phyloP scores from a whole-genome alignment of 371 early-diverging fungal genomes.

The Rhizoclosmatium hyalinum region DNA sequence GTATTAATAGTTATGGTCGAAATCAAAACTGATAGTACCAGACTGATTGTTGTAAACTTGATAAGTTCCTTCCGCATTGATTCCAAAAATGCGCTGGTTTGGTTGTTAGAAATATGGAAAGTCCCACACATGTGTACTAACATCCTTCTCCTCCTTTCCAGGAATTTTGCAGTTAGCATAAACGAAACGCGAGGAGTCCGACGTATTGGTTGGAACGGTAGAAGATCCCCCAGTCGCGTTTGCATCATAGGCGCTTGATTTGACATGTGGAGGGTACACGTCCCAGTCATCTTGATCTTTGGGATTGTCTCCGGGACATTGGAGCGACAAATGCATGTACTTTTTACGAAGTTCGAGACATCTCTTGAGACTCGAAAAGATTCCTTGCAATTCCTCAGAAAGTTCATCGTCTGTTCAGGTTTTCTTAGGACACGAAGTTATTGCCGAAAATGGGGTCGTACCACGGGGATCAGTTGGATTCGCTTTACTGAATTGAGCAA shows the following conservation, averaged over 20 bases:
- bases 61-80: slow-evolving; percentile 72
- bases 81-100: slow-evolving; percentile 18
- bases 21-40: slow-evolving; percentile 1
- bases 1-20: not conserved
- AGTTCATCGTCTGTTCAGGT: slow-evolving; percentile 47
- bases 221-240: slow-evolving; percentile 44
- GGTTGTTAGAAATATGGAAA: not conserved
- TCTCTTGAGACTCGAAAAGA: slow-evolving; percentile 61
- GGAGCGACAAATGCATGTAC: slow-evolving; percentile 83
- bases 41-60: slow-evolving; percentile 50
- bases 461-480: slow-evolving; percentile 31
- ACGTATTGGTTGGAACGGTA: slow-evolving; percentile 57
- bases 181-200: slow-evolving; percentile 51
- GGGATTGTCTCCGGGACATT: slow-evolving; percentile 85
- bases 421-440: not conserved
- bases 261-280: slow-evolving; percentile 90
- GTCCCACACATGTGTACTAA: not conserved
- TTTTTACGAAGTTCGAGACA: slow-evolving; percentile 84
- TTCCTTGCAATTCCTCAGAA: slow-evolving; percentile 49
- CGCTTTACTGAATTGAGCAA: slow-evolving; percentile 44
- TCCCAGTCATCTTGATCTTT: slow-evolving; percentile 80
- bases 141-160: slow-evolving; percentile 53
- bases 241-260: slow-evolving; percentile 72
- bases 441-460: not conserved
- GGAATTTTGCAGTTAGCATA: slow-evolving; percentile 71